Evolutionary conservation across 129 eudicot species (phyloP).

Genomic region (Rutidosis leptorrhynchoides): DNA sequence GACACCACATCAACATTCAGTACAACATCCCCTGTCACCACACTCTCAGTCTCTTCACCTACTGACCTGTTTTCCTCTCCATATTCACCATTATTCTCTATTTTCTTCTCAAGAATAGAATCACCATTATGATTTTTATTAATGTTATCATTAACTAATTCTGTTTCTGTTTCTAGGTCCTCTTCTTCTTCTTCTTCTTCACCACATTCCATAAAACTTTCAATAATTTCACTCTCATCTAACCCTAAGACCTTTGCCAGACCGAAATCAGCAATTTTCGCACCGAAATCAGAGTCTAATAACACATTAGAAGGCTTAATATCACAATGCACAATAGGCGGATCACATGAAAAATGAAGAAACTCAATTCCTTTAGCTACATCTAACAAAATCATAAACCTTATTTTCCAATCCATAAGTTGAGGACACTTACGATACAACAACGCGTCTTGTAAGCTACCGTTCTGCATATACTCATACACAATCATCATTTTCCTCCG

Average conservation of each 20-base stretch:
- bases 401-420: constrained; percentile 65
- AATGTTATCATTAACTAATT: constrained; percentile 27
- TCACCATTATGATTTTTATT: not conserved
- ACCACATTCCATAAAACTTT: constrained; percentile 44
- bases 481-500: constrained; percentile 52
- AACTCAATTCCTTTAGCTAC: constrained; percentile 76
- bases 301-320: constrained; percentile 86
- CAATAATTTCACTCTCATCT: constrained; percentile 48
- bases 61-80: constrained; percentile 61
- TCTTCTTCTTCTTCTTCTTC: constrained; percentile 42
- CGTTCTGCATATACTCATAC: constrained; percentile 85
- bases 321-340: constrained; percentile 83
- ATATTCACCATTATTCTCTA: constrained; percentile 25
- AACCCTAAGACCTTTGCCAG: constrained; percentile 56
- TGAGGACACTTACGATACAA: constrained; percentile 70
- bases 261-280: constrained; percentile 90
- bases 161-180: constrained; percentile 36
- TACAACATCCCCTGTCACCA: constrained; percentile 61
- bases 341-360: constrained; percentile 62
- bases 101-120: constrained; percentile 33
- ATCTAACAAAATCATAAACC: constrained; percentile 50
- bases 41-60: constrained; percentile 72
- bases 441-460: constrained; percentile 87
- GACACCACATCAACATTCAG: constrained; percentile 54
- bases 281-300: constrained; percentile 62